Conservation (phyloP, 106 monocot species). For the Vanilla planifolia region DNA sequence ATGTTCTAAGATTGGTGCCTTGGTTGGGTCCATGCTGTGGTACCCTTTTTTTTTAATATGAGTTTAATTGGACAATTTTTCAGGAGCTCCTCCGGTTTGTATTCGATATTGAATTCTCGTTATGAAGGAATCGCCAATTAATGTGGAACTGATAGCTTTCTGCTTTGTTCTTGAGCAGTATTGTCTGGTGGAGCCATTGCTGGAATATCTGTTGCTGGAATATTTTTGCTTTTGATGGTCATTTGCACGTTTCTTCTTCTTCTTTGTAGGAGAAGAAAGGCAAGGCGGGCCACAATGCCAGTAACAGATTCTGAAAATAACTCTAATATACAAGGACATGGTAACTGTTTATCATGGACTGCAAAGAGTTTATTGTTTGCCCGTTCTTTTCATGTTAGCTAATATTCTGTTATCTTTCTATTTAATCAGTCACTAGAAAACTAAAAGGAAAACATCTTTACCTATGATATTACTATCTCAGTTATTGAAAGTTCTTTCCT, state of each 20-base stretch:
- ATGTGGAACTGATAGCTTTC: neutral
- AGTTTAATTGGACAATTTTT: too few relatives aligned
- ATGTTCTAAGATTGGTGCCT: neutral
- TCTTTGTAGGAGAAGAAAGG: constrained; percentile 40
- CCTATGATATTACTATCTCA: too few relatives aligned
- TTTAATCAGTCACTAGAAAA: too few relatives aligned
- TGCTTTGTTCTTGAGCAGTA: constrained; percentile 17
- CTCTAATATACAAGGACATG: constrained; percentile 6
- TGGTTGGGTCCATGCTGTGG: neutral
- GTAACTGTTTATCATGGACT: constrained; percentile 11
- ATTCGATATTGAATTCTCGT: too few relatives aligned
- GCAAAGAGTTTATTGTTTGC: too few relatives aligned
- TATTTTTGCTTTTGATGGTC: constrained; percentile 21
- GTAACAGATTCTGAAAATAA: constrained; percentile 14
- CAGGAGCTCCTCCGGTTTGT: too few relatives aligned
- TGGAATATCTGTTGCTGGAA: constrained; percentile 54
- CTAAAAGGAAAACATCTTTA: too few relatives aligned
- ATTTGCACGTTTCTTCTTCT: constrained; percentile 24
- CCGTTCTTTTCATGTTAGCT: too few relatives aligned
- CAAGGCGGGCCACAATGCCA: constrained; percentile 21
- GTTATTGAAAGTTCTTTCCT: too few relatives aligned
- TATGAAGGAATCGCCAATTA: too few relatives aligned
- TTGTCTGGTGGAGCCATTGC: constrained; percentile 55
- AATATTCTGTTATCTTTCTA: too few relatives aligned
- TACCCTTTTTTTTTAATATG: neutral